Evolutionary conservation across 805 yeast genomes (phyloP), one percentile per base, ranked within the genome.

Genomic region (Sungouiella thailandica): DNA sequence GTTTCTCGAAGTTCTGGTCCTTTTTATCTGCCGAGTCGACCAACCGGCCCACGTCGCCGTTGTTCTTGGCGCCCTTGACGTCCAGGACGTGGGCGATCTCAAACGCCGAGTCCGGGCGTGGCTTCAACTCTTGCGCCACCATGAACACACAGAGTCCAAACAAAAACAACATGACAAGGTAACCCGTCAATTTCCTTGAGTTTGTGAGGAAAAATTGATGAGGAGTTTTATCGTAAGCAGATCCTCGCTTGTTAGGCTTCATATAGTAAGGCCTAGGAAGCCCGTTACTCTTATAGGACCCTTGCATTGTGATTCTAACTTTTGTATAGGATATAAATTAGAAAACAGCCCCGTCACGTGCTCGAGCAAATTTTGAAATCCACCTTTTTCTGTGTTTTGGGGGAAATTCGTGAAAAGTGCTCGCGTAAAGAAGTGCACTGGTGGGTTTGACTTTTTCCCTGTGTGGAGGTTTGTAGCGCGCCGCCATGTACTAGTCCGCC

Each of bases 201-300:
- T 67, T 57, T n/a, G 59, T 51, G 40, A 52, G 60, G 47, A 66
- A 62, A 32, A 51, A 57, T 29, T 44, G 53, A 13, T 33, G 36
- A 6, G 68, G 58, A 39, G 56, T 38, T 18, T 55, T 57, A 17
- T 59, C 57, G 42, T 66, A 66, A 1, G 62, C 65, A 0, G 67
- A 60, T 15, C 47, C 43, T 35, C 57, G 60, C 43, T 52, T 57
- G 37, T 52, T 53, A 3, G 72, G 70, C 44, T 64, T 66, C 71
- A 66, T 66, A 44, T 66, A 62, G 48, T 66, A 66, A 5, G 72
- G 72, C 38, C 71, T 51, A 14, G 72, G 72, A 31, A 66, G 55
- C 11, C 71, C 72, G 40, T 61, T 56, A 35, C 52, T 56, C 34
- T 60, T 62, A 44, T 66, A 63, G 9, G 64, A 50, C 23, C 72